These are phyloP conservation scores for Geotrichum aggregatum DNA, from an alignment of 1,139 yeast species.

Conservation along the genomic window DNA sequence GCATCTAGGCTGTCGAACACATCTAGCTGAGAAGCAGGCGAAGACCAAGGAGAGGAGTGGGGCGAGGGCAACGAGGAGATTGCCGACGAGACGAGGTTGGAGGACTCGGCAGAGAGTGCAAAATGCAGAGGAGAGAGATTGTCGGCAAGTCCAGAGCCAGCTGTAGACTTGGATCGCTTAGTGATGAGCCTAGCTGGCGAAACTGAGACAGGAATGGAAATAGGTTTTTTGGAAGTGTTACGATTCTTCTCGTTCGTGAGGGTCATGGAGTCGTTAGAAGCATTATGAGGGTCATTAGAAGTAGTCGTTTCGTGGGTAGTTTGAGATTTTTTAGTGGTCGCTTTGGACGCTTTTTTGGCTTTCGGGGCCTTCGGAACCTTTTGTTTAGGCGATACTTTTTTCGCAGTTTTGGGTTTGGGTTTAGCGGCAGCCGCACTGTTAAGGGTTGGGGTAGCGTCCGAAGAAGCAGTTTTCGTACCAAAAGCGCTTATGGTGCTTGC, in stretches of 20 bases:
- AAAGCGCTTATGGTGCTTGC: no score
- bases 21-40: conserved; percentile 15
- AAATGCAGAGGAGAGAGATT: conserved; percentile 7
- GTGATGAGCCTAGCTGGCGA: conserved; percentile 18
- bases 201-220: conserved; percentile 13
- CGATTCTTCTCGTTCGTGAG: conserved; percentile 1
- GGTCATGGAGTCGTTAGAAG: conserved; percentile 3
- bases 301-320: neutral
- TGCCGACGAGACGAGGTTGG: conserved; percentile 3
- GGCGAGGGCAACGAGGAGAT: conserved; percentile 9
- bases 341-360: neutral
- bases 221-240: neutral
- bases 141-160: conserved; percentile 12
- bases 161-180: conserved; percentile 16
- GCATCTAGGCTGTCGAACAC: conserved; percentile 1
- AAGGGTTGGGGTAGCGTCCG: neutral
- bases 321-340: neutral
- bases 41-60: conserved; percentile 9
- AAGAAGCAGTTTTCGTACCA: neutral
- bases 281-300: conserved; percentile 4
- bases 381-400: neutral
- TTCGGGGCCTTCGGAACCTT: conserved; percentile 3
- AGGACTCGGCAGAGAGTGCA: conserved; percentile 4
- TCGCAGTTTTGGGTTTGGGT: neutral
- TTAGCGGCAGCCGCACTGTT: neutral